Evolutionary conservation across 257 asterid genomes (phyloP).

Genomic region (Solanum clarkiae): DNA sequence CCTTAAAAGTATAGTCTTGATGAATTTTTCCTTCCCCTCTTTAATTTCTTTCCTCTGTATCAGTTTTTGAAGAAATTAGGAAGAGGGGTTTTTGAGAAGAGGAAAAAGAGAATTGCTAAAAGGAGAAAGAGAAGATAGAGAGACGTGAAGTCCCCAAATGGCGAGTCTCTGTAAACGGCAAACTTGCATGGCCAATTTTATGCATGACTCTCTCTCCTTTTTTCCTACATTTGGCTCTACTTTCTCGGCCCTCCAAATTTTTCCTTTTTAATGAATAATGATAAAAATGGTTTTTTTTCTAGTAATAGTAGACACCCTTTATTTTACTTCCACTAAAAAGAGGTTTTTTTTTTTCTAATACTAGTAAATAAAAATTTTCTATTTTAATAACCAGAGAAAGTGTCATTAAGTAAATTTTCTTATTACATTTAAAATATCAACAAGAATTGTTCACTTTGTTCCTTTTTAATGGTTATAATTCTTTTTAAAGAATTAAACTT

Average conservation of each 20-base stretch:
- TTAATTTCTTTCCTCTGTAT: not conserved
- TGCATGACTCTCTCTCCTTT: constrained; percentile 7
- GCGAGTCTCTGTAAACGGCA: constrained; percentile 54
- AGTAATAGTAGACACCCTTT: not conserved
- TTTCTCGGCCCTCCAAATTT: not conserved
- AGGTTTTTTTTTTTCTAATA: not conserved
- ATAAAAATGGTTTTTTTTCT: not conserved
- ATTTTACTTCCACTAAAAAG: not conserved
- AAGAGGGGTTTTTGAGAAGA: not conserved
- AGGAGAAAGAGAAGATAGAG: constrained; percentile 17
- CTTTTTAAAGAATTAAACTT: no score
- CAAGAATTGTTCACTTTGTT: no score
- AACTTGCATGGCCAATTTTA: constrained; percentile 41
- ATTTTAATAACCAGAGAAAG: not conserved
- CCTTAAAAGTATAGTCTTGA: not conserved
- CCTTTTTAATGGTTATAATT: no score
- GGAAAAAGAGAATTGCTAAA: not conserved
- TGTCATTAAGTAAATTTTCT: not conserved
- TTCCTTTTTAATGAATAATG: not conserved
- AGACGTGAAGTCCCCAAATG: constrained; percentile 50
- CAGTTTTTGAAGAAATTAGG: not conserved
- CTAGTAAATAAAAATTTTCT: no score
- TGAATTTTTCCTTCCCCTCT: not conserved
- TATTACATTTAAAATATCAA: not conserved
- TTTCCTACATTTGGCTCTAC: not conserved